Conservation (phyloP, 306 rosid species). For the Sechiopsis laciniata region DNA sequence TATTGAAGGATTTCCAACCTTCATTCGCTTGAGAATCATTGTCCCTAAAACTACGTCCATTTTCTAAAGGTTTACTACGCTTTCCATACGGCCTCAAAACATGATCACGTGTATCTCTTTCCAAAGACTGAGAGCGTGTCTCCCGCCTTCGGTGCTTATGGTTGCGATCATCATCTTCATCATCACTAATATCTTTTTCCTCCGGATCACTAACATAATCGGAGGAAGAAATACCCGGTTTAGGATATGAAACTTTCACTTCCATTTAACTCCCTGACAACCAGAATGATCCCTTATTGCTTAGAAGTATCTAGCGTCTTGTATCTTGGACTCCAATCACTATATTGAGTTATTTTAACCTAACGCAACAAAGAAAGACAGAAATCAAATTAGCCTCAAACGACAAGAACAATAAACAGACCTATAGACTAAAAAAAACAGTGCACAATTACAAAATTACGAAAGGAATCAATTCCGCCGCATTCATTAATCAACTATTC, state of each 20-base stretch:
- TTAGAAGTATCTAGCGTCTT: not conserved
- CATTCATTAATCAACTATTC: constrained; percentile 5
- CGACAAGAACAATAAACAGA: not conserved
- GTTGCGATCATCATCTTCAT: constrained; percentile 92
- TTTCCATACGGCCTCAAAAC: constrained; percentile 67
- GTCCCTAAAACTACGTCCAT: constrained; percentile 65
- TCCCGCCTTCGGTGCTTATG: constrained; percentile 33
- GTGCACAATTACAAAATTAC: not conserved
- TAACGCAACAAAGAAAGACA: not conserved
- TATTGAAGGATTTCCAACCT: constrained; percentile 45
- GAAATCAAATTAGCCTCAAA: not conserved
- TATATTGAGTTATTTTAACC: constrained; percentile 2
- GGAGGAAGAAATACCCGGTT: constrained; percentile 16
- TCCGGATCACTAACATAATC: constrained; percentile 23
- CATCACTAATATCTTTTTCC: constrained; percentile 94
- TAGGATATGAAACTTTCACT: constrained; percentile 20
- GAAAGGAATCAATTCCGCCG: not conserved
- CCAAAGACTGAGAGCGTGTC: constrained; percentile 60
- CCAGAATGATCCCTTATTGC: not conserved
- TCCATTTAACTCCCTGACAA: constrained; percentile 14
- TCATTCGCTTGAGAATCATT: constrained; percentile 65
- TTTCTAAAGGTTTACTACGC: constrained; percentile 60
- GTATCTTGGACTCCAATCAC: constrained; percentile 5
- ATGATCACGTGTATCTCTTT: constrained; percentile 66
- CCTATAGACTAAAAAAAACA: not conserved